A percentile compares a stretch with the other conserved stretches of the same genome.
phyloP scores from a whole-genome alignment of 257 asterid genomes.

The Ligustrum vulgare region DNA sequence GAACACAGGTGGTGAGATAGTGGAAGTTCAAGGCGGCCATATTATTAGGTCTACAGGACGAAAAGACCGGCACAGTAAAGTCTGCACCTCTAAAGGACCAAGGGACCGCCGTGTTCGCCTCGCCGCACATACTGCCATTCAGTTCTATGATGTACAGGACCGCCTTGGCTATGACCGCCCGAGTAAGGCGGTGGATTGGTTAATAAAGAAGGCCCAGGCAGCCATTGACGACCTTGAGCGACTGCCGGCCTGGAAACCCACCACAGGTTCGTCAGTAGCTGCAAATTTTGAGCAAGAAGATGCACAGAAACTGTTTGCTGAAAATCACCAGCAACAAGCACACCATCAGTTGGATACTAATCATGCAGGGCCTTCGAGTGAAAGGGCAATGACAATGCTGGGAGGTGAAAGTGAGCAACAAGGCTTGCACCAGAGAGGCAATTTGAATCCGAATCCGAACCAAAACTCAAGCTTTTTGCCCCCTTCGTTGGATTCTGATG shows the following conservation, averaged over 20 bases:
- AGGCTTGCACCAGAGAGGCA: constrained; percentile 13
- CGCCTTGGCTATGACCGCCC: constrained; percentile 98
- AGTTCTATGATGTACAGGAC: constrained; percentile 96
- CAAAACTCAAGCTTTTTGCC: constrained; percentile 57
- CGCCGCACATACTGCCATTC: constrained; percentile 95
- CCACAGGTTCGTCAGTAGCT: constrained; percentile 35
- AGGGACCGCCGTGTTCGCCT: constrained; percentile 98
- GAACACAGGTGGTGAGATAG: constrained; percentile 66
- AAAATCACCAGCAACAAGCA: constrained; percentile 15
- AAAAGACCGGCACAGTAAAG: constrained; percentile 99
- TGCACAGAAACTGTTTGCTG: constrained; percentile 27
- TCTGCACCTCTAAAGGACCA: constrained; percentile 97
- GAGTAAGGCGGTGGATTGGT: constrained; percentile 98
- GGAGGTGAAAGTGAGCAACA: constrained; percentile 32
- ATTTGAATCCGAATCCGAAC: constrained; percentile 14
- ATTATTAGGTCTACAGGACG: constrained; percentile 94
- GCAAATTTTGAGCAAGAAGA: constrained; percentile 31
- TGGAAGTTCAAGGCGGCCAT: constrained; percentile 98
- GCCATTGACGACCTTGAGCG: constrained; percentile 93
- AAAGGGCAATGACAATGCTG: constrained; percentile 36
- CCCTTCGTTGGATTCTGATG: constrained; percentile 75
- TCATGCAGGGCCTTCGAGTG: constrained; percentile 38
- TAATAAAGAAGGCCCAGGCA: constrained; percentile 79
- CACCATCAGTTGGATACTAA: constrained; percentile 14
- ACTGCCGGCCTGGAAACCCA: constrained; percentile 92